phyloP scores from a whole-genome alignment of 164 flowering plant species.

The Vitis cinerea region DNA sequence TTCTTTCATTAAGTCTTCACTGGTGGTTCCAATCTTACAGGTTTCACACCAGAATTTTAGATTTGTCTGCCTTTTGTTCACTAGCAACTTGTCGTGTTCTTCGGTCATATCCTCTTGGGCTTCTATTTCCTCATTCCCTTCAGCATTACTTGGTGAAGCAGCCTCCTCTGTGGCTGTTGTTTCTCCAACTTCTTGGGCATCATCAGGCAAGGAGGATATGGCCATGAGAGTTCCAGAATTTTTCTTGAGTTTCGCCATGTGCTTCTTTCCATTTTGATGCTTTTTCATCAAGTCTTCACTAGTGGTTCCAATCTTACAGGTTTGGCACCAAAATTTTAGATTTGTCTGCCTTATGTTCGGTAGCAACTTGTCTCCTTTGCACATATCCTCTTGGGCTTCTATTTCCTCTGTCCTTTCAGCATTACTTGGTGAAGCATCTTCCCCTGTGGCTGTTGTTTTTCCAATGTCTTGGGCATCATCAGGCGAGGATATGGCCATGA shows the following conservation, averaged over 20 bases:
- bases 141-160: neutral
- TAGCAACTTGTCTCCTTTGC: neutral
- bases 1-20: constrained; percentile 8
- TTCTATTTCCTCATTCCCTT: neutral
- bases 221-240: constrained; percentile 12
- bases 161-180: neutral
- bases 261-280: constrained; percentile 25
- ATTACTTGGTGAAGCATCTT: too few relatives aligned
- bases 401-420: too few relatives aligned
- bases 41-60: constrained; percentile 18
- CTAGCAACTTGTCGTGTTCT: neutral
- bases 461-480: too few relatives aligned
- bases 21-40: constrained; percentile 20
- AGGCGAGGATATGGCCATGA: too few relatives aligned
- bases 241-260: constrained; percentile 11
- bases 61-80: neutral
- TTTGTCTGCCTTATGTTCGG: neutral
- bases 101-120: neutral
- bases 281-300: constrained; percentile 9
- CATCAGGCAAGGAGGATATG: neutral
- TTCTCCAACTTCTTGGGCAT: neutral
- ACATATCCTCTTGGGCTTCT: neutral
- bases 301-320: constrained; percentile 21
- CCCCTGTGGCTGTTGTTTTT: too few relatives aligned
- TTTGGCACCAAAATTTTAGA: constrained; percentile 17